These are phyloP conservation scores for Clitopilus hobsonii DNA, from an alignment of 768 basidiomycete species.

Conservation along the genomic window DNA sequence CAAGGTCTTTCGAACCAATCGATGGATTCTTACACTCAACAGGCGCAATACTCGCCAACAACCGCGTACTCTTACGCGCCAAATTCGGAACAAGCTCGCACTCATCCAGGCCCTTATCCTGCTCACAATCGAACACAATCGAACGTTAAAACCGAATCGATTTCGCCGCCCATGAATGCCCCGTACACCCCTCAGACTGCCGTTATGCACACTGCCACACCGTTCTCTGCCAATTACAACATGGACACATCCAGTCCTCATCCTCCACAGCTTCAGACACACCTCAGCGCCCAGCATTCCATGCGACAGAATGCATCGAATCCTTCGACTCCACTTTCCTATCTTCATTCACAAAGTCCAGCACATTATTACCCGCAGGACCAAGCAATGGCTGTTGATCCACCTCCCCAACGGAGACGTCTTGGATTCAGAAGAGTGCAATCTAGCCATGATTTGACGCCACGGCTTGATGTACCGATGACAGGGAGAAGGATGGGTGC, in stretches of 20 bases:
- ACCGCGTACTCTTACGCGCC: conserved; percentile 45
- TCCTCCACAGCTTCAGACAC: conserved; percentile 44
- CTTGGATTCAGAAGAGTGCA: conserved; percentile 79
- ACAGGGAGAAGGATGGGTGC: conserved; percentile 73
- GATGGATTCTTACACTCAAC: conserved; percentile 70
- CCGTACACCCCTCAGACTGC: conserved; percentile 54
- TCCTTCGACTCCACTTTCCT: conserved; percentile 71
- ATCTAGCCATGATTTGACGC: conserved; percentile 72
- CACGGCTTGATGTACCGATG: conserved; percentile 60
- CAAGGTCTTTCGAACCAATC: conserved; percentile 31
- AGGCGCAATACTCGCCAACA: conserved; percentile 63
- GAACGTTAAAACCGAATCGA: conserved; percentile 46
- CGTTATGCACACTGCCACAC: conserved; percentile 26
- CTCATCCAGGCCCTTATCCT: conserved; percentile 40
- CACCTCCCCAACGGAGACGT: conserved; percentile 55
- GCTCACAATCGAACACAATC: conserved; percentile 56
- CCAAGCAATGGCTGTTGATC: conserved; percentile 72
- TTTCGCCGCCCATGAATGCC: conserved; percentile 44
- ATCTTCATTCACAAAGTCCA: conserved; percentile 48
- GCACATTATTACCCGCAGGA: conserved; percentile 59
- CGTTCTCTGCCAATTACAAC: conserved; percentile 43
- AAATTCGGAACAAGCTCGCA: conserved; percentile 34
- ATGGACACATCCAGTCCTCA: conserved; percentile 68
- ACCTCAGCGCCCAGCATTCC: conserved; percentile 44
- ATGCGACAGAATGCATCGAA: conserved; percentile 60